Conservation (phyloP, 2,329 filamentous ascomycete genomes). For the Sporothrix dimorphospora region DNA sequence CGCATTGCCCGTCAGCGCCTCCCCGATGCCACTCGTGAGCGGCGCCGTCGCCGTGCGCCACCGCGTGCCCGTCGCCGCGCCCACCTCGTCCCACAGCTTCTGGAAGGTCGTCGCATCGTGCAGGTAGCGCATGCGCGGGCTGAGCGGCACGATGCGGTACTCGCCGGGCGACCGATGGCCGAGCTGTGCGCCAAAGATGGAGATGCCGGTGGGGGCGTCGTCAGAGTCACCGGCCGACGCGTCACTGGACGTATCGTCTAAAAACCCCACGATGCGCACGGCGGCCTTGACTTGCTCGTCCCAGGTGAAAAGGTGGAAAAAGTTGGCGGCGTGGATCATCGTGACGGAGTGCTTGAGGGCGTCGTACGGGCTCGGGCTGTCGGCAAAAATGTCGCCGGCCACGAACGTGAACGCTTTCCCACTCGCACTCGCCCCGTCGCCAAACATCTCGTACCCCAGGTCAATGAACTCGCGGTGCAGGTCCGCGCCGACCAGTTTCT, state of each 20-base stretch:
- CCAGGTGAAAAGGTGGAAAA: constrained; percentile 41
- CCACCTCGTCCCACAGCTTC: constrained; percentile 45
- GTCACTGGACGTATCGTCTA: constrained; percentile 10
- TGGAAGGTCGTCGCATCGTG: constrained; percentile 48
- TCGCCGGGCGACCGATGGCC: constrained; percentile 36
- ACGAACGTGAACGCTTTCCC: constrained; percentile 32
- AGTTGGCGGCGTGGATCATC: constrained; percentile 39
- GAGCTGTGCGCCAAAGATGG: constrained; percentile 36
- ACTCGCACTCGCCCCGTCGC: constrained; percentile 34
- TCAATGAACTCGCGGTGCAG: constrained; percentile 42
- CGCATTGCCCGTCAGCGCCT: not conserved
- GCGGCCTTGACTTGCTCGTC: constrained; percentile 36
- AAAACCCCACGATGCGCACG: constrained; percentile 35
- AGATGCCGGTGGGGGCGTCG: not conserved
- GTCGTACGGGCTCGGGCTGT: constrained; percentile 24
- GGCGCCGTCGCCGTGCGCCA: constrained; percentile 28
- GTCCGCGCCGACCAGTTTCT: constrained; percentile 49
- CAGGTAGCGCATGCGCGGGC: constrained; percentile 37
- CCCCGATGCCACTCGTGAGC: not conserved
- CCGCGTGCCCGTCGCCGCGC: constrained; percentile 37
- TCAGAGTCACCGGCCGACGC: not conserved
- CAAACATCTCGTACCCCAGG: constrained; percentile 42
- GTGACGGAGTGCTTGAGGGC: constrained; percentile 36
- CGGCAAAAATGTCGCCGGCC: constrained; percentile 37
- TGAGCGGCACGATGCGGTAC: constrained; percentile 33